Evolutionary conservation across 805 yeast genomes (phyloP).

Genomic region (Lipomyces oligophaga): DNA sequence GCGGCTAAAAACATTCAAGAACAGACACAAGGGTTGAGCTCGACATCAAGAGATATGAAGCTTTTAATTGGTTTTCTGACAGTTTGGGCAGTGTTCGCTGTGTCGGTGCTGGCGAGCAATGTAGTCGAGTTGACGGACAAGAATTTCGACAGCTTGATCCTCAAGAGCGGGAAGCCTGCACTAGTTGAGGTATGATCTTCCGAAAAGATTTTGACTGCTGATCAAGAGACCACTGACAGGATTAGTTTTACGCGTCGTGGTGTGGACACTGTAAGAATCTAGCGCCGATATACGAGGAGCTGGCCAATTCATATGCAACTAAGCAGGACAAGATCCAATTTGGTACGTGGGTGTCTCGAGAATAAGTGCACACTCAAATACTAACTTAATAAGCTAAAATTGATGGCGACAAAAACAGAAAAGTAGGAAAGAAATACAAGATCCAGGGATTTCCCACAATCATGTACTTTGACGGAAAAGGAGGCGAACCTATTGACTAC

Average conservation of each 20-base stretch:
- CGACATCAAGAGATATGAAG: constrained; percentile 4
- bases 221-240: background rate
- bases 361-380: background rate
- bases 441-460: constrained; percentile 83
- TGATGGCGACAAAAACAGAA: constrained; percentile 64
- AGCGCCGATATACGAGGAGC: constrained; percentile 59
- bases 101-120: constrained; percentile 16
- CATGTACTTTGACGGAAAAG: constrained; percentile 35
- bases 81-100: constrained; percentile 3
- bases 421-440: constrained; percentile 60
- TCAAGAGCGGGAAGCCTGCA: constrained; percentile 52
- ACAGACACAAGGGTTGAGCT: background rate
- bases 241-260: constrained; percentile 58
- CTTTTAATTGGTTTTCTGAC: constrained; percentile 1
- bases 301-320: constrained; percentile 49
- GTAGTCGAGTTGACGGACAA: constrained; percentile 47
- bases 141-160: constrained; percentile 50
- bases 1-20: background rate
- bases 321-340: constrained; percentile 47
- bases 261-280: constrained; percentile 86
- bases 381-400: constrained; percentile 56
- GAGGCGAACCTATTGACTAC: constrained; percentile 31
- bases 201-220: background rate
- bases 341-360: constrained; percentile 65
- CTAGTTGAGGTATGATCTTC: constrained; percentile 44